Percentiles rank a stretch among this genome's conserved stretches.
Conservation (phyloP, 1,284 basidiomycete species). For the Cerrena zonata region DNA sequence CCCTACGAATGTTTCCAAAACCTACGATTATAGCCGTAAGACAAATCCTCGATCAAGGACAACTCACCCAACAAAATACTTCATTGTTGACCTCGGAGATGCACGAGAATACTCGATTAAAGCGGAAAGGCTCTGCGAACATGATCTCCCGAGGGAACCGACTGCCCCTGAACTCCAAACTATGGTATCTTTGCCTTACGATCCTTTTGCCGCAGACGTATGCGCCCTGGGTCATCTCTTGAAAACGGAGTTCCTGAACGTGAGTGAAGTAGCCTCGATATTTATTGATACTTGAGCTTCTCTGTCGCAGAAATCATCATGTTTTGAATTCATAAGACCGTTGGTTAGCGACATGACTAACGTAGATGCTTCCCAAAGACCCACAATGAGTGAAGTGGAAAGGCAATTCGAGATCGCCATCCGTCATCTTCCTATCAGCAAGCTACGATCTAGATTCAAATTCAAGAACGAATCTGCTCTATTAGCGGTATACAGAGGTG, state of each 20-base stretch:
- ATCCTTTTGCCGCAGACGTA: slow-evolving; percentile 5
- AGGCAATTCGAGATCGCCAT: too few relatives aligned
- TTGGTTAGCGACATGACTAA: neutral
- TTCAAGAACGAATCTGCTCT: neutral
- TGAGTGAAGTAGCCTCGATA: neutral
- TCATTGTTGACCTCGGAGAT: neutral
- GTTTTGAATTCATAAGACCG: neutral
- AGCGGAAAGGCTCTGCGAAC: neutral
- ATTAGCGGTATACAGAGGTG: neutral
- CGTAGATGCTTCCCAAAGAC: neutral
- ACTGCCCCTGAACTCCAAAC: neutral
- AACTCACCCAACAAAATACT: neutral
- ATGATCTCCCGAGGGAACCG: neutral
- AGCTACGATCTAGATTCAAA: neutral
- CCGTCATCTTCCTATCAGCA: too few relatives aligned
- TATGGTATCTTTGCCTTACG: neutral
- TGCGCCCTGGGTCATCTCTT: slow-evolving; percentile 2
- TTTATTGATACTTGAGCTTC: too few relatives aligned
- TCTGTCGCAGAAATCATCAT: neutral
- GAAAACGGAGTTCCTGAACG: neutral
- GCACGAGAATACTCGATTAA: neutral
- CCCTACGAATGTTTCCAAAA: neutral
- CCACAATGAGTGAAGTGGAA: neutral
- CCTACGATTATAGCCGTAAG: neutral
- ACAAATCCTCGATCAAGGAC: neutral